Conservation (phyloP, 2,329 filamentous ascomycete species). For the Colletotrichum tamarilloi region DNA sequence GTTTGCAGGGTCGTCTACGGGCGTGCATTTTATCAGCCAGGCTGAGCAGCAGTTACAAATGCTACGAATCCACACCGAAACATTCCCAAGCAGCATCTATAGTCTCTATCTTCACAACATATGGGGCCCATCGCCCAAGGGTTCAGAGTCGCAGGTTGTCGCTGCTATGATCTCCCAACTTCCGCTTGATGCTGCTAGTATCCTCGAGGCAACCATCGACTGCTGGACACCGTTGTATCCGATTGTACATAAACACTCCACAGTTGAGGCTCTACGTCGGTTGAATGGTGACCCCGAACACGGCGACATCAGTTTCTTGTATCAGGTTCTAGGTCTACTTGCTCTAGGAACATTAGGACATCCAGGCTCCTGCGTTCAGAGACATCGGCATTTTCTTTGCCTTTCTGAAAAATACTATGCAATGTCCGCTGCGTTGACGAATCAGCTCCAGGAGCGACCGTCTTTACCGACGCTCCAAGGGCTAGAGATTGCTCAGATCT, state of each 20-base stretch:
- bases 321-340: conserved; percentile 38
- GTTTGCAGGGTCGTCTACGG: conserved; percentile 42
- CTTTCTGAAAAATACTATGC: conserved; percentile 38
- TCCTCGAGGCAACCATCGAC: conserved; percentile 36
- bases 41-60: conserved; percentile 41
- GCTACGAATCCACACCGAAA: conserved; percentile 38
- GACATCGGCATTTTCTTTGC: conserved; percentile 39
- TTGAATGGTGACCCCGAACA: conserved; percentile 7
- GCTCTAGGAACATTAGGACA: conserved; percentile 38
- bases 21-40: conserved; percentile 42
- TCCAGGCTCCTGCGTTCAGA: conserved; percentile 13
- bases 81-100: conserved; percentile 40
- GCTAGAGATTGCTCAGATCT: conserved; percentile 39
- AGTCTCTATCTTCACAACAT: conserved; percentile 38
- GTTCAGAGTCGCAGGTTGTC: neutral
- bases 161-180: conserved; percentile 30
- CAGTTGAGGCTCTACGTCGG: conserved; percentile 24
- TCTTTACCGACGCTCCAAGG: conserved; percentile 39
- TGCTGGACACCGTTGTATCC: conserved; percentile 37
- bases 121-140: conserved; percentile 30
- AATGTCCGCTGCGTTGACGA: conserved; percentile 34
- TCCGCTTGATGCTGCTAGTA: conserved; percentile 27
- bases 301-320: conserved; percentile 16
- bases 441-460: conserved; percentile 34
- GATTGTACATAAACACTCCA: conserved; percentile 37